These are phyloP conservation scores for Paecilomyces dactylethromorphus DNA, from an alignment of 2,329 filamentous ascomycete genomes.

Conservation along the genomic window DNA sequence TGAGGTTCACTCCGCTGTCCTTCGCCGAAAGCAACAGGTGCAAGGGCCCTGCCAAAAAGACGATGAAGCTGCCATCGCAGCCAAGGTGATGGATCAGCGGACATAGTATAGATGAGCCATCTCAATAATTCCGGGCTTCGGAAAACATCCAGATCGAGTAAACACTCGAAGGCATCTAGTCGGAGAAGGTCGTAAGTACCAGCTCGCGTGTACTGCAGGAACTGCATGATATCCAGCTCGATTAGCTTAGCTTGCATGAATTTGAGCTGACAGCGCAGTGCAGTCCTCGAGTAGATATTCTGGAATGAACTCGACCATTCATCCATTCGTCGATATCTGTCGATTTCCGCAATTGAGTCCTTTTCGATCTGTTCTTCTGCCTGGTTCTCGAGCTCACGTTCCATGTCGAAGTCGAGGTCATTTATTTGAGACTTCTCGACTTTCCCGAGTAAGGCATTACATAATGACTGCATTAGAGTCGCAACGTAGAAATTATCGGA, in stretches of 20 bases:
- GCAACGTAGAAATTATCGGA: constrained; percentile 89
- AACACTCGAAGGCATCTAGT: constrained; percentile 51
- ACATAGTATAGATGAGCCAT: constrained; percentile 52
- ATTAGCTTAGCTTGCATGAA: constrained; percentile 49
- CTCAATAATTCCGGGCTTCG: constrained; percentile 45
- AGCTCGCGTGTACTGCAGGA: constrained; percentile 54
- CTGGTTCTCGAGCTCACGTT: constrained; percentile 42
- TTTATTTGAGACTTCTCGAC: constrained; percentile 30
- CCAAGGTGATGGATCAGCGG: constrained; percentile 52
- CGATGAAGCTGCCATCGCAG: constrained; percentile 48
- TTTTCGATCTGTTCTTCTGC: constrained; percentile 50
- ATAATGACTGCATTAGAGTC: constrained; percentile 62
- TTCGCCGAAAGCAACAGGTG: constrained; percentile 54
- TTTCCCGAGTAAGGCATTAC: constrained; percentile 47
- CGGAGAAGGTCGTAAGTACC: constrained; percentile 57
- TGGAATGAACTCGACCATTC: constrained; percentile 62
- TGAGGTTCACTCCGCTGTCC: constrained; percentile 25
- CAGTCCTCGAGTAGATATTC: constrained; percentile 57
- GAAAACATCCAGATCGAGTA: constrained; percentile 51
- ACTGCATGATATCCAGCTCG: constrained; percentile 48
- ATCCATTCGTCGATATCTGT: constrained; percentile 58
- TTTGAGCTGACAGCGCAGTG: constrained; percentile 52
- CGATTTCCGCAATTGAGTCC: constrained; percentile 55
- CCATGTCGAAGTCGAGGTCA: constrained; percentile 40
- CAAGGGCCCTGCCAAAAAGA: constrained; percentile 50